Percentiles rank a stretch among this genome's conserved stretches.
phyloP scores from a whole-genome alignment of 306 rosid species.

The Prunus armeniaca region DNA sequence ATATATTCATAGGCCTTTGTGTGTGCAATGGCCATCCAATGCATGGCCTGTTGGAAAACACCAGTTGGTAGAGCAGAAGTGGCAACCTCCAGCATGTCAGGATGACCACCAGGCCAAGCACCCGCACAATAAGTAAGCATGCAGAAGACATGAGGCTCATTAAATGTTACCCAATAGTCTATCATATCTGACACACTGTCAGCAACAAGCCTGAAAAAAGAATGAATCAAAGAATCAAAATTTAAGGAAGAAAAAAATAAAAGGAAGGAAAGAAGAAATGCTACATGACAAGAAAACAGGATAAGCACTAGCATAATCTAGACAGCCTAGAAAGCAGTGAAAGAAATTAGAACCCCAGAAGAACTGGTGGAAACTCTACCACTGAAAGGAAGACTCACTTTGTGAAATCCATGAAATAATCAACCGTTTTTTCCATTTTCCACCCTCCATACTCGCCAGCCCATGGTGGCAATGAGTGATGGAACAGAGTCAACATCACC shows the following conservation, averaged over 20 bases:
- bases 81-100: constrained; percentile 92
- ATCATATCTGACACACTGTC: constrained; percentile 66
- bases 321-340: background rate
- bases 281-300: background rate
- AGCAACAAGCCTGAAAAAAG: constrained; percentile 73
- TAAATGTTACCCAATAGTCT: constrained; percentile 92
- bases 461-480: constrained; percentile 96
- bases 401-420: constrained; percentile 85
- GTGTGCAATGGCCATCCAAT: constrained; percentile 95
- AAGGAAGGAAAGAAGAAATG: background rate
- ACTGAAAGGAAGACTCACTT: constrained; percentile 46
- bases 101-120: constrained; percentile 98
- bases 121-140: constrained; percentile 94
- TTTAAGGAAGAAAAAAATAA: background rate
- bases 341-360: constrained; percentile 15
- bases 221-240: constrained; percentile 4
- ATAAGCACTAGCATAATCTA: background rate
- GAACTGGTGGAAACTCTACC: constrained; percentile 1
- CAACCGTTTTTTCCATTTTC: constrained; percentile 93
- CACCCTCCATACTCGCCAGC: constrained; percentile 98
- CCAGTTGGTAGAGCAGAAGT: constrained; percentile 90
- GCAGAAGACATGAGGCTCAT: constrained; percentile 90
- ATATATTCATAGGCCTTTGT: constrained; percentile 82
- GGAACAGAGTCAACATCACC: constrained; percentile 95
- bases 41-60: constrained; percentile 93